phyloP scores from a whole-genome alignment of 371 early-diverging fungal genomes.

The Phascolomyces articulosus region DNA sequence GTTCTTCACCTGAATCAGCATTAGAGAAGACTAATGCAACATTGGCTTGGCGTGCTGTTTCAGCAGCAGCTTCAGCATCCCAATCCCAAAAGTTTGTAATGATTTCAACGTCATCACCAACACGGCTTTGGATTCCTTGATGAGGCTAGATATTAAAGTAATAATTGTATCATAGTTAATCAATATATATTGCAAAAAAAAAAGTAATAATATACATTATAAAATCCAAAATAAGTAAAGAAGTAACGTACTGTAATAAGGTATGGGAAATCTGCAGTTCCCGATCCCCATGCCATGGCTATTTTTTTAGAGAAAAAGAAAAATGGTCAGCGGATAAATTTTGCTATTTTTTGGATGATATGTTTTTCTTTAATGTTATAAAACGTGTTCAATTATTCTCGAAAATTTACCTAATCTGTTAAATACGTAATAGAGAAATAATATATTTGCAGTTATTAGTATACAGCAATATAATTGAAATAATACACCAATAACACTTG shows the following conservation, averaged over 20 bases:
- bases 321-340: too few relatives aligned
- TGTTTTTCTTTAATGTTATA: too few relatives aligned
- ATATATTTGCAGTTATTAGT: too few relatives aligned
- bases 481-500: too few relatives aligned
- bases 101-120: constrained; percentile 10
- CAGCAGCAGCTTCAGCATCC: constrained; percentile 35
- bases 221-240: too few relatives aligned
- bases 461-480: constrained; percentile 14
- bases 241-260: constrained; percentile 55
- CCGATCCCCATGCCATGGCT: constrained; percentile 71
- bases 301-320: too few relatives aligned
- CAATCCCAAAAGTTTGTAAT: constrained; percentile 13
- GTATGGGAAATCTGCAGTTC: constrained; percentile 60
- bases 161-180: neutral
- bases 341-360: too few relatives aligned
- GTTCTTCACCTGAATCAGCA: constrained; percentile 63
- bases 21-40: constrained; percentile 61
- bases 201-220: neutral
- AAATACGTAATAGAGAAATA: too few relatives aligned
- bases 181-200: neutral
- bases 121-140: constrained; percentile 44
- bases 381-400: too few relatives aligned
- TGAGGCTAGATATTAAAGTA: constrained; percentile 25
- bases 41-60: constrained; percentile 49
- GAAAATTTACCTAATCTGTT: too few relatives aligned